A percentile compares a stretch with the other conserved stretches of the same genome.
Evolutionary conservation across 306 rosid species (phyloP).

Genomic region (Mimosa pudica): DNA sequence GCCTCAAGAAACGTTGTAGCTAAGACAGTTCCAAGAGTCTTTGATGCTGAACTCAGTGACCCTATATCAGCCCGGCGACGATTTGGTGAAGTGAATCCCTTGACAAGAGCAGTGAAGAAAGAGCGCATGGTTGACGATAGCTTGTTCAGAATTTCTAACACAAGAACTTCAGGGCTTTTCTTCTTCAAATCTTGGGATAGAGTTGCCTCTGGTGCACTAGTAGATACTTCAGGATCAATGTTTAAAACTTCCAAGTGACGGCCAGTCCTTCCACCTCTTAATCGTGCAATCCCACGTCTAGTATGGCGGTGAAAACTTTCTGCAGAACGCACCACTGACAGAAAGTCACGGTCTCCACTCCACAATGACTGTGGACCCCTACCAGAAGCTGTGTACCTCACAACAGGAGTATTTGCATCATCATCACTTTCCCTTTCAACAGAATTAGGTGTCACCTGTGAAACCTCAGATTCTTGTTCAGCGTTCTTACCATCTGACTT

Average conservation of each 20-base stretch:
- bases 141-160: conserved; percentile 78
- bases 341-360: conserved; percentile 89
- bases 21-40: conserved; percentile 87
- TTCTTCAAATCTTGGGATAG: conserved; percentile 78
- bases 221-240: conserved; percentile 76
- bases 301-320: conserved; percentile 91
- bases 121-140: conserved; percentile 82
- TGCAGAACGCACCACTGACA: conserved; percentile 87
- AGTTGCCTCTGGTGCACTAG: conserved; percentile 59
- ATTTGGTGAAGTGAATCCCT: conserved; percentile 88
- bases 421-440: conserved; percentile 94
- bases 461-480: conserved; percentile 73
- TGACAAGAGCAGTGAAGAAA: conserved; percentile 91
- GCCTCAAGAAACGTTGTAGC: conserved; percentile 89
- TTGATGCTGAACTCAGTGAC: conserved; percentile 77
- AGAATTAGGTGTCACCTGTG: conserved; percentile 65
- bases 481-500: conserved; percentile 70
- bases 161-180: conserved; percentile 92
- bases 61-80: conserved; percentile 94
- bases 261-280: conserved; percentile 88
- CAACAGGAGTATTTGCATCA: conserved; percentile 74
- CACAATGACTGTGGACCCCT: conserved; percentile 86
- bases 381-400: conserved; percentile 79
- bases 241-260: conserved; percentile 78
- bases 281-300: conserved; percentile 81